phyloP scores from a whole-genome alignment of 2,329 filamentous ascomycete species.

The Podosphaera xanthii region DNA sequence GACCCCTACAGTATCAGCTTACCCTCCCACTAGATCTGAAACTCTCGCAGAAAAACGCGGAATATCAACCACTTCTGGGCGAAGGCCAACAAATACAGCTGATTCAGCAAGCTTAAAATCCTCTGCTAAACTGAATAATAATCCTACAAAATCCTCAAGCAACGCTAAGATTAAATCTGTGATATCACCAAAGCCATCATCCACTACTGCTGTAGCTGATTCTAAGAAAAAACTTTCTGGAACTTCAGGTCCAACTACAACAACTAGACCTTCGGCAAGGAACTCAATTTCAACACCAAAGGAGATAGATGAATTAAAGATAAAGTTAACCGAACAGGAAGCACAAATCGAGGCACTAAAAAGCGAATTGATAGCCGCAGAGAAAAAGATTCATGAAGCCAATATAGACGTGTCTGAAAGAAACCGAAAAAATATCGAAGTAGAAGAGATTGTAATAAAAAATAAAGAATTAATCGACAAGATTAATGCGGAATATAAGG shows the following conservation, averaged over 20 bases:
- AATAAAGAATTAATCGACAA: conserved; percentile 25
- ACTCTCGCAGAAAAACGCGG: conserved; percentile 13
- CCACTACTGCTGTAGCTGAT: conserved; percentile 20
- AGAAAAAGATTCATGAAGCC: conserved; percentile 31
- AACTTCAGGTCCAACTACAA: conserved; percentile 18
- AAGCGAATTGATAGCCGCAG: conserved; percentile 29
- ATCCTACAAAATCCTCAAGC: background rate
- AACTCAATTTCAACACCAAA: conserved; percentile 21
- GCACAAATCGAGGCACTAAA: conserved; percentile 33
- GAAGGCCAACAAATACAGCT: conserved; percentile 12
- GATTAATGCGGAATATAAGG: conserved; percentile 10
- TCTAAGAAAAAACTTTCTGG: conserved; percentile 35
- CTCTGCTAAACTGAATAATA: conserved; percentile 9
- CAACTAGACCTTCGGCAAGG: conserved; percentile 21
- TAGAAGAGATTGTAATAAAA: conserved; percentile 22
- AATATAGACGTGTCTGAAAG: conserved; percentile 26
- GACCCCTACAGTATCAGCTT: conserved; percentile 8
- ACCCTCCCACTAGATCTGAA: conserved; percentile 11
- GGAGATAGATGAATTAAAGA: conserved; percentile 36
- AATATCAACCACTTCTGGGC: conserved; percentile 9
- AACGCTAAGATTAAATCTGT: conserved; percentile 13
- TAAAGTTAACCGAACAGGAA: conserved; percentile 34
- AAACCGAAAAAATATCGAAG: conserved; percentile 17
- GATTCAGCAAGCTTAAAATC: conserved; percentile 17
- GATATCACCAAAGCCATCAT: conserved; percentile 18